Evolutionary conservation across 2,329 filamentous ascomycete genomes (phyloP).

Genomic region (Epichloe festucae): DNA sequence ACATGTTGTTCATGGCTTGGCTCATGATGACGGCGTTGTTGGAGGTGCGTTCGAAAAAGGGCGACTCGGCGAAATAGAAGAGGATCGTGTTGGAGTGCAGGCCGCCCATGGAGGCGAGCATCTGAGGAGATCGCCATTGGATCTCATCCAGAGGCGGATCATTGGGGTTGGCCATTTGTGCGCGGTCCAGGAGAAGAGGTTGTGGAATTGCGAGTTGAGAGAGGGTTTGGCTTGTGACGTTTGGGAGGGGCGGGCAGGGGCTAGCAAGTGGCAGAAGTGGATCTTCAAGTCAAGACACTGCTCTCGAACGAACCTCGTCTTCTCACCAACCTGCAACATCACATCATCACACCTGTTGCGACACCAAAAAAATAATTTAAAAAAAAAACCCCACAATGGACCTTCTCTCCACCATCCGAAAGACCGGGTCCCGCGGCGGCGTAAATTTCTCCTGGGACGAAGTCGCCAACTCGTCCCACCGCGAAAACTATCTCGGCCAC

Average conservation of each 20-base stretch:
- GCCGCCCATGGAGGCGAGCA: conserved; percentile 38
- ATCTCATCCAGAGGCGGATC: conserved; percentile 52
- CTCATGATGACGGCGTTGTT: conserved; percentile 52
- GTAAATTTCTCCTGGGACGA: conserved; percentile 96
- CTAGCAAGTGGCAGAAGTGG: too few relatives aligned
- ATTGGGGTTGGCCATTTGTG: conserved; percentile 29
- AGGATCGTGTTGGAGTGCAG: conserved; percentile 53
- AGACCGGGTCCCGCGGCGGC: conserved; percentile 80
- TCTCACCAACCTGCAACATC: background rate
- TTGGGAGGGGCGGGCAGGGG: background rate
- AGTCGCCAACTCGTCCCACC: conserved; percentile 72
- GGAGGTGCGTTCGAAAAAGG: conserved; percentile 54
- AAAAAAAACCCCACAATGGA: conserved; percentile 49
- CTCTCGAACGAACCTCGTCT: background rate
- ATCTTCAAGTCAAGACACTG: too few relatives aligned
- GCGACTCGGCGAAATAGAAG: conserved; percentile 55
- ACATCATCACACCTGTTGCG: too few relatives aligned
- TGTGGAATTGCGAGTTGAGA: background rate
- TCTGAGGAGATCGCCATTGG: conserved; percentile 45
- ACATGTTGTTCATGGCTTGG: conserved; percentile 48
- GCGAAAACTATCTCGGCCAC: conserved; percentile 83
- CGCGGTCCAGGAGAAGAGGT: background rate
- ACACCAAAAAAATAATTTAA: too few relatives aligned
- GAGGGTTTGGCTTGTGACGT: background rate
- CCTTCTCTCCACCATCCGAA: conserved; percentile 81